A percentile compares a stretch with the other conserved stretches of the same genome.
Evolutionary conservation across 805 yeast species (phyloP).

Genomic region (Pichia gijzeniarum): DNA sequence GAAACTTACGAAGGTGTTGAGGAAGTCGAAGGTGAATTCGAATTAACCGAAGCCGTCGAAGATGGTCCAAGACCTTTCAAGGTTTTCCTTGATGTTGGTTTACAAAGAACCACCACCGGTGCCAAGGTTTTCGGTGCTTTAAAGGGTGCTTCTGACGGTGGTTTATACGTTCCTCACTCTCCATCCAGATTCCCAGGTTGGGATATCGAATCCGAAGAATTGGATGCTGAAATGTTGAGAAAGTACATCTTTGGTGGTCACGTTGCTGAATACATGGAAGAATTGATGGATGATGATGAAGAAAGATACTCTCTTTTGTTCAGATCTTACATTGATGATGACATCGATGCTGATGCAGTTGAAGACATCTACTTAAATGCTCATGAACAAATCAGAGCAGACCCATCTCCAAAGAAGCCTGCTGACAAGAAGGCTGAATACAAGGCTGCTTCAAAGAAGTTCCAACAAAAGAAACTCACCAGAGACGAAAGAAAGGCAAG

Average conservation of each 20-base stretch:
- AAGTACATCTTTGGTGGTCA: constrained; percentile 99
- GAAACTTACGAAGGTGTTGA: constrained; percentile 98
- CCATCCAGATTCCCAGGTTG: constrained; percentile 99
- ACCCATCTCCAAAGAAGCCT: constrained; percentile 87
- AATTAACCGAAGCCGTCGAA: constrained; percentile 98
- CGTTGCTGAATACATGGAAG: constrained; percentile 99
- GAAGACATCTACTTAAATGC: constrained; percentile 96
- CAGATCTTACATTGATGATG: constrained; percentile 95
- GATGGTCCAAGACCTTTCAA: constrained; percentile 99
- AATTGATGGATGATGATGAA: constrained; percentile 99
- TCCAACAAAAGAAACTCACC: constrained; percentile 83
- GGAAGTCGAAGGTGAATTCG: constrained; percentile 99
- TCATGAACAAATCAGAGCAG: constrained; percentile 92
- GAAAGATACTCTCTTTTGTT: constrained; percentile 96
- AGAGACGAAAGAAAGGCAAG: constrained; percentile 84
- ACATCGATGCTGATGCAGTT: constrained; percentile 91
- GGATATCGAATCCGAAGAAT: constrained; percentile 98
- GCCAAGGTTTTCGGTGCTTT: constrained; percentile 99
- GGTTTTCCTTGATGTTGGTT: constrained; percentile 98
- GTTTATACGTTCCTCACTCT: constrained; percentile 98
- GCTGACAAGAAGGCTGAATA: constrained; percentile 94
- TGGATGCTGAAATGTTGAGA: constrained; percentile 95
- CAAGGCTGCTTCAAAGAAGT: constrained; percentile 94
- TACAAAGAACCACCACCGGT: constrained; percentile 99
- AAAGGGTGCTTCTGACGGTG: constrained; percentile 99